Evolutionary conservation across 2,329 filamentous ascomycete genomes (phyloP).

Genomic region (Apiospora koreana): DNA sequence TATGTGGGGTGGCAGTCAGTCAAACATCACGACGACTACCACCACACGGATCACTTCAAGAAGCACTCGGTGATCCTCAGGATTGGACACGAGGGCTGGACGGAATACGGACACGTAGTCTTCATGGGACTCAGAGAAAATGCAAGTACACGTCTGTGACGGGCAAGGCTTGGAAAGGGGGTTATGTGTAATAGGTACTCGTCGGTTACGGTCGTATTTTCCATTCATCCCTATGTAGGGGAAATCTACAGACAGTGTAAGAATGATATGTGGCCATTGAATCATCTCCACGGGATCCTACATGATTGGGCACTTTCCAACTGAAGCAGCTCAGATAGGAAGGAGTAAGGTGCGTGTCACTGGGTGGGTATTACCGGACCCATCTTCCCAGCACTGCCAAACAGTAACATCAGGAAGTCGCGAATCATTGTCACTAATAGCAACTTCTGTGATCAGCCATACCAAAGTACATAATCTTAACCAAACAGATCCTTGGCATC

Average conservation of each 20-base stretch:
- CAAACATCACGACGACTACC: conserved; percentile 35
- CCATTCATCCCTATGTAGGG: too few relatives aligned
- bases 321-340: too few relatives aligned
- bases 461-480: neutral
- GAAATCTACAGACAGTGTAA: too few relatives aligned
- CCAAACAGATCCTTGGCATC: neutral
- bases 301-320: too few relatives aligned
- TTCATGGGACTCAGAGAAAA: conserved; percentile 19
- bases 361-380: too few relatives aligned
- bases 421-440: too few relatives aligned
- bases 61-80: conserved; percentile 29
- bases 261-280: too few relatives aligned
- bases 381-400: too few relatives aligned
- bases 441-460: neutral
- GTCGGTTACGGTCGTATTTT: too few relatives aligned
- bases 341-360: too few relatives aligned
- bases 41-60: conserved; percentile 34
- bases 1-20: conserved; percentile 36
- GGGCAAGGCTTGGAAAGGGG: neutral
- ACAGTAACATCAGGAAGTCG: too few relatives aligned
- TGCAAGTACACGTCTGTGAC: neutral
- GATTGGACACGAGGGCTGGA: conserved; percentile 23
- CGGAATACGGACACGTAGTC: conserved; percentile 35
- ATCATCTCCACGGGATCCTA: too few relatives aligned
- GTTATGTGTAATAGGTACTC: neutral